Base-by-base conservation (phyloP, 257 asterid genomes). In the Plantago elongata region DNA sequence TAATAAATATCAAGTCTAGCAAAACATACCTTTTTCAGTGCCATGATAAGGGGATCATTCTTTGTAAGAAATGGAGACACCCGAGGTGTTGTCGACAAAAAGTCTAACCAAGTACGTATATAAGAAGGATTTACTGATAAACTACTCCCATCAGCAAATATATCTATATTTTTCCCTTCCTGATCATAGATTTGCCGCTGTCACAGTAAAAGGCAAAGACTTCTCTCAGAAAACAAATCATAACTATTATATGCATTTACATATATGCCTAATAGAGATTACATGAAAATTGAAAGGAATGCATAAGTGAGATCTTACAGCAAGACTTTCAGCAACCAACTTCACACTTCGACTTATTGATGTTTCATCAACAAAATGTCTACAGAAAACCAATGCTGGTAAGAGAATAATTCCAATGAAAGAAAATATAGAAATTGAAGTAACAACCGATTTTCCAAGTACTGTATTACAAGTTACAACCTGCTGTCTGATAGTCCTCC, bases 321-420 rank as follows among this genome's bases (percentile, higher is more conserved):
- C 97, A 15, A 93, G 82, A 75, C 90, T 89, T 78, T 93, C 97
- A 67, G 96, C 95, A 69, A 89, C 95, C 75, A 93, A 76, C 77
- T 85, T 93, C 72, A 84, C 86, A 65, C 86, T 77, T 75, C 66
- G 83, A 72, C 78, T 81, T 51, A 93, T 67, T 51, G 97, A 78
- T 57, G 67, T 81, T 73, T 87, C 99, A 75, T 83, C 74, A 17
- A 82, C 81, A 55, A 75, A 61, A 69, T 55, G 60, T 63, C 99
- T 93, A 60, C 38, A 58, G 66, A 27, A 79, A 70, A 75, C 55
- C 54, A 68, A 45, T 51, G 40, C 70, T 73, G 29, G 72, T 68
- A 51, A 70, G 52, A 64, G 22, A 34, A 62, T 27, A 47, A 71
- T 65, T 60, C 72, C 57, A 67, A 74, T 54, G 40, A 1, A 11